Conservation (phyloP, 306 rosid genomes). For the Mimosa pudica region DNA sequence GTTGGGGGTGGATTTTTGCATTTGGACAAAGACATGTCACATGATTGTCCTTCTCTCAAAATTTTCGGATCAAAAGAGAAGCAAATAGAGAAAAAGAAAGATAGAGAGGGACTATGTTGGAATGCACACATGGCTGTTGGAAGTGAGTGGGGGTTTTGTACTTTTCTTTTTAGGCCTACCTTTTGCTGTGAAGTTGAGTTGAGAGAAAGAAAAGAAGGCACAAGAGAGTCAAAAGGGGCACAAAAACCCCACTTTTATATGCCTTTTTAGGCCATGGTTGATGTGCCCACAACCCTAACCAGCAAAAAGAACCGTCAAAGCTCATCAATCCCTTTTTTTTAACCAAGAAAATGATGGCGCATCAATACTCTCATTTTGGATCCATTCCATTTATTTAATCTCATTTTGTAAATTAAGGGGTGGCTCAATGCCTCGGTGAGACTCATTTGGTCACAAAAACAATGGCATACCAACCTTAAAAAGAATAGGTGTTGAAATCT, state of each 20-base stretch:
- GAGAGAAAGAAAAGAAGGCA: conserved; percentile 6
- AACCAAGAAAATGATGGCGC: conserved; percentile 41
- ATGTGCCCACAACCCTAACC: conserved; percentile 53
- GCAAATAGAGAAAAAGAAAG: conserved; percentile 25
- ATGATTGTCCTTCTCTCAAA: not conserved
- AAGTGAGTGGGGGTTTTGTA: conserved; percentile 22
- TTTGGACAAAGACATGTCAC: not conserved
- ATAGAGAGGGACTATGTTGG: conserved; percentile 26
- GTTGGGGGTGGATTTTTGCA: not conserved
- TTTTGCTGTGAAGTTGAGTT: conserved; percentile 32
- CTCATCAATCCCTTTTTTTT: conserved; percentile 4
- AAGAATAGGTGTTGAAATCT: not conserved
- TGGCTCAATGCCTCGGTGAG: conserved; percentile 32
- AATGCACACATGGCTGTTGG: not conserved
- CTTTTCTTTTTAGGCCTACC: conserved; percentile 15
- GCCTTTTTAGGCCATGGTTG: conserved; percentile 31
- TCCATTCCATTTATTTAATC: conserved; percentile 29
- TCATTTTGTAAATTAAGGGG: conserved; percentile 3
- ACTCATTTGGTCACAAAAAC: conserved; percentile 26
- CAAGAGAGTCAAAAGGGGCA: conserved; percentile 31
- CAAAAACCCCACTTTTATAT: conserved; percentile 8
- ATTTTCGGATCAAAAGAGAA: not conserved
- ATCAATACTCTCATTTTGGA: conserved; percentile 16
- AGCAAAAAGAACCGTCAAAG: conserved; percentile 16
- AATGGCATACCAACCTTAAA: not conserved